A percentile compares a stretch with the other conserved stretches of the same genome.
These are phyloP conservation scores for Paecilomyces sp. DNA, from an alignment of 2,329 filamentous ascomycete species.

Conservation along the genomic window DNA sequence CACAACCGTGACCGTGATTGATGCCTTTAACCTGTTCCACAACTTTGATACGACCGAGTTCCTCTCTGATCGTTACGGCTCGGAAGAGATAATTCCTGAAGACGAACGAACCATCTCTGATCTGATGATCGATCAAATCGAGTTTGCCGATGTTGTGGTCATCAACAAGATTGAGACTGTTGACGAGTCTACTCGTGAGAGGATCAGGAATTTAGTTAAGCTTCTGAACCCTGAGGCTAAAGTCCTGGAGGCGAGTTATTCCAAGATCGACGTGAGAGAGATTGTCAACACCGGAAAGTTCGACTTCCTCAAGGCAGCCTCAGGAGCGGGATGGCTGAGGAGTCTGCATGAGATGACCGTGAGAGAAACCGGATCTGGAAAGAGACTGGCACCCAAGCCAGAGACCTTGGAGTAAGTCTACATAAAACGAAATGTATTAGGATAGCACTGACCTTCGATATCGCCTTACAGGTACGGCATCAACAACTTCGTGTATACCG, in stretches of 20 bases:
- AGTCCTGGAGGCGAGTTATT: slow-evolving; percentile 53
- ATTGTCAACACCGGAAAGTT: slow-evolving; percentile 62
- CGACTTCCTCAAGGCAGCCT: slow-evolving; percentile 56
- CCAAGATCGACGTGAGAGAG: slow-evolving; percentile 53
- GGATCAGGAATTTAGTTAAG: slow-evolving; percentile 49
- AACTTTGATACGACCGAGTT: slow-evolving; percentile 67
- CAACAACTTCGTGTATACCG: slow-evolving; percentile 62
- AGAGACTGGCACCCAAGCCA: slow-evolving; percentile 57
- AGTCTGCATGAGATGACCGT: slow-evolving; percentile 63
- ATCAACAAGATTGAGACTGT: slow-evolving; percentile 65
- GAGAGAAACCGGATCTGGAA: slow-evolving; percentile 48
- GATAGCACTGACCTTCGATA: neutral
- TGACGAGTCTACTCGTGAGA: slow-evolving; percentile 34
- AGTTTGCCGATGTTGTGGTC: slow-evolving; percentile 67
- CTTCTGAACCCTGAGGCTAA: slow-evolving; percentile 62
- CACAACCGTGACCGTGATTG: slow-evolving; percentile 65
- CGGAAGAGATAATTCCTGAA: slow-evolving; percentile 55
- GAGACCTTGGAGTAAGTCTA: slow-evolving; percentile 57
- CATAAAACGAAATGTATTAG: neutral
- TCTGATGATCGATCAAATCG: slow-evolving; percentile 69
- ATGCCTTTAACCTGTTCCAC: slow-evolving; percentile 64
- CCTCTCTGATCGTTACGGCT: slow-evolving; percentile 53
- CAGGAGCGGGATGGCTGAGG: slow-evolving; percentile 62
- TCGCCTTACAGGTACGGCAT: slow-evolving; percentile 51
- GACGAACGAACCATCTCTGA: slow-evolving; percentile 69